A percentile compares a stretch with the other conserved stretches of the same genome.
Conservation (phyloP, 1,284 basidiomycete genomes). For the Ustilago loliicola region DNA sequence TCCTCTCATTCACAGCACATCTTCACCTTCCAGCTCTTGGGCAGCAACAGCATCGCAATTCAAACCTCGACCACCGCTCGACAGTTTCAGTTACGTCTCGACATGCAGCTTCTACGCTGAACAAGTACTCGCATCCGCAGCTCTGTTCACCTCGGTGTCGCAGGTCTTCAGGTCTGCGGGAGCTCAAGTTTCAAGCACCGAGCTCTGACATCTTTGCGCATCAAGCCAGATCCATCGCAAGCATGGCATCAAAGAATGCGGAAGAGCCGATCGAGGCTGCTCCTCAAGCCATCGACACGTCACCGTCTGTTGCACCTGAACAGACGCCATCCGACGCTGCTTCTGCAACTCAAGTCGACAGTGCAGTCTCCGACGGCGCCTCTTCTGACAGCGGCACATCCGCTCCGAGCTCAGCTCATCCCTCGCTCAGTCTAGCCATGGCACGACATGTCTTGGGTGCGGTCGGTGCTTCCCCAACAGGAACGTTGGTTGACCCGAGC, state of each 20-base stretch:
- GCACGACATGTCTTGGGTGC: conserved; percentile 34
- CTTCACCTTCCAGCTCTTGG: background rate
- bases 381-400: conserved; percentile 11
- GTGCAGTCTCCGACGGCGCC: background rate
- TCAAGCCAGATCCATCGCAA: background rate
- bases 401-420: conserved; percentile 17
- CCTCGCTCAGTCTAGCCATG: conserved; percentile 37
- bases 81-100: background rate
- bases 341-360: background rate
- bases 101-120: conserved; percentile 27
- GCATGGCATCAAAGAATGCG: conserved; percentile 16
- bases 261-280: background rate
- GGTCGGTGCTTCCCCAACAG: conserved; percentile 5
- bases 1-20: too few species aligned
- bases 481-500: background rate
- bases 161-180: background rate
- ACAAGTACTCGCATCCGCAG: background rate
- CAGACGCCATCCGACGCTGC: background rate
- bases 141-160: conserved; percentile 10
- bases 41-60: background rate
- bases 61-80: background rate
- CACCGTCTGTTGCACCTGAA: background rate
- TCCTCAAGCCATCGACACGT: background rate
- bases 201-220: background rate
- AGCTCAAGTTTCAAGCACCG: background rate